Base-by-base conservation (phyloP, 495 filamentous ascomycete species). In the Hypoxylon trugodes region DNA sequence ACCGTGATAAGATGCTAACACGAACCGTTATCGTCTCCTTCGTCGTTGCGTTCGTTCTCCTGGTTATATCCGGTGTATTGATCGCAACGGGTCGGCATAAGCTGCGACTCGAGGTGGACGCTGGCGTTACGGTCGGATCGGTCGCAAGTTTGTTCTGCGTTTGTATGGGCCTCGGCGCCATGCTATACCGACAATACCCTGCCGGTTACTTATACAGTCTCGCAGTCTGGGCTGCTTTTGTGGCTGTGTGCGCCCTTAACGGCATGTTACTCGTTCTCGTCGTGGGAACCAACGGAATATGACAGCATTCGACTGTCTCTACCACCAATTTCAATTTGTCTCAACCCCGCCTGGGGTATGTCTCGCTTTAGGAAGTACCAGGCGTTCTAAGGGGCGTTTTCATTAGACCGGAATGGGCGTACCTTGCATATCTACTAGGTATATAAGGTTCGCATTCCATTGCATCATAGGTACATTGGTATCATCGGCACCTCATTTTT, bases 121-220 rank as follows among this genome's bases (percentile, higher is more conserved):
- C 78, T 1, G 87, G 85, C 16, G 84, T 86, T 24, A 77, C 86
- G 6, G 69, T 85, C 15, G 86, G 84, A 7, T 83, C 86, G n/a
- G 73, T 82, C 16, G 69, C 79, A 0, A 82, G 80, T 47, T 64
- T 87, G 19, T 74, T 83, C 48, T 81, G 84, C 65, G 85, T 82
- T 7, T 79, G 81, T 30, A 73, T 79, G 12, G 86, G 77, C 5
- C 66, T 87, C 8, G 81, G 80, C 4, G 73, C 78, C 57, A 76
- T 83, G 71, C 21, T 83, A 15, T 76, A 79, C 45, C 73, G 79
- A 22, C 69, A 73, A 37, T 76, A 76, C n/a, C 68, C 61, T 8
- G 59, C 79, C 22, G 70, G 76, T 26, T 76, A 76, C 68, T 9
- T 76, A 10, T 75, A 81, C 18, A 71, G 73, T 37, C 36, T 76